Evolutionary conservation across 2,329 filamentous ascomycete species (phyloP).

Genomic region (Trichoderma semiorbis): DNA sequence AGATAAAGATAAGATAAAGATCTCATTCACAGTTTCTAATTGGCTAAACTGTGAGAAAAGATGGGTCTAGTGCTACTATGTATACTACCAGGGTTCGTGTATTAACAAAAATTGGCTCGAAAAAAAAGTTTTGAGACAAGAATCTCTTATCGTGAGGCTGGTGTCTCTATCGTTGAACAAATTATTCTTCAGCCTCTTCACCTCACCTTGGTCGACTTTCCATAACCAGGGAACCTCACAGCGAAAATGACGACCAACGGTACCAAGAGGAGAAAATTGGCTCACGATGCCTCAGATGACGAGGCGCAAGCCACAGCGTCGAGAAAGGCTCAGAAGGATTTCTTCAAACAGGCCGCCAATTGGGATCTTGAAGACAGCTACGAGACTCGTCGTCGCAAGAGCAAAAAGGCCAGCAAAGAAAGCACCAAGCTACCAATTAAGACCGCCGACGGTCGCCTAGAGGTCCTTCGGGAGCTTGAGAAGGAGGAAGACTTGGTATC

Average conservation of each 20-base stretch:
- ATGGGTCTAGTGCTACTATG: neutral
- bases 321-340: constrained; percentile 55
- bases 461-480: constrained; percentile 55
- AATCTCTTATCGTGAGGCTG: neutral
- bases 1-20: neutral
- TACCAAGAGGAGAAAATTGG: constrained; percentile 57
- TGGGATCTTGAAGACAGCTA: constrained; percentile 95
- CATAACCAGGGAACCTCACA: neutral
- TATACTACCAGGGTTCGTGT: constrained; percentile 20
- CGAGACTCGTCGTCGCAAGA: constrained; percentile 74
- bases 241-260: constrained; percentile 46
- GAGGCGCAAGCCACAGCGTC: constrained; percentile 35
- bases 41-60: fast-evolving
- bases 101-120: constrained; percentile 25
- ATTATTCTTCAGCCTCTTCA: neutral
- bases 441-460: constrained; percentile 70
- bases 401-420: constrained; percentile 69
- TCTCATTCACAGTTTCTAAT: fast-evolving
- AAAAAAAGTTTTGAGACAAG: constrained; percentile 14
- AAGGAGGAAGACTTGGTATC: constrained; percentile 57
- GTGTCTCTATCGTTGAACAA: neutral
- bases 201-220: neutral
- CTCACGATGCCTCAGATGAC: constrained; percentile 48
- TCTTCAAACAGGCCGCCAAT: constrained; percentile 70
- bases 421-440: constrained; percentile 80